Evolutionary conservation across 768 basidiomycete species (phyloP), one percentile per base, ranked within the genome.

Genomic region (Pleurotus eryngii): DNA sequence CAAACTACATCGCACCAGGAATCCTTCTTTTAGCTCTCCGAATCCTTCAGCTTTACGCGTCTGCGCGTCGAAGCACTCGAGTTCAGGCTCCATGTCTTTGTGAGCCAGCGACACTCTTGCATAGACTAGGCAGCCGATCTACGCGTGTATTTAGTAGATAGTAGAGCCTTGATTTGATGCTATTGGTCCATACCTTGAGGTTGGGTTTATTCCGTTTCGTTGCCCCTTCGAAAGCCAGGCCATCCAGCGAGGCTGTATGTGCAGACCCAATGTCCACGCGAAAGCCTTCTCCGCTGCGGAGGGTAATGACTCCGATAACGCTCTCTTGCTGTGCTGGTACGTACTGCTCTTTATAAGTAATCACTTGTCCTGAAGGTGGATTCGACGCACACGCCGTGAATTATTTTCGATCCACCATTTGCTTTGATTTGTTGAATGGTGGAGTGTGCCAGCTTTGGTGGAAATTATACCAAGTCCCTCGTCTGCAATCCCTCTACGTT

Each of bases 11-110:
- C 82, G 79, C 7, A 90, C 77, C 59, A 97, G 67, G 64, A 96
- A 90, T 1, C 96, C 96, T 6, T 87, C 90, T 61, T 91, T 94
- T 38, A 99, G 79, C 63, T 95, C 95, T 1, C 97, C 97, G 63
- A 91, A 98, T 0, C 94, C 96, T 59, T 92, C 92, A 1, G 94
- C 76, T 71, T 97, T 98, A 61, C 85, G 87, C 22, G 92, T 93
- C 63, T 94, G 89, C 1, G 93, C 91, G 66, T 98, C 92, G 64
- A 97, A 92, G 69, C 97, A 99, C 67, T 97, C 94, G 7, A 99
- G 76, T 67, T 99, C 97, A 1, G 97, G 95, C 55, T 99, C 97
- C 91, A 98, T 95, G 69, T 98, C 95, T 65, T 94, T 91, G 66
- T 95, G 93, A 4, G 97, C 95, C 18, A 96, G 76, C 12, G 94